Percentiles rank a stretch among this genome's conserved stretches.
phyloP scores from a whole-genome alignment of 495 filamentous ascomycete species.

The Cudoniella acicularis region DNA sequence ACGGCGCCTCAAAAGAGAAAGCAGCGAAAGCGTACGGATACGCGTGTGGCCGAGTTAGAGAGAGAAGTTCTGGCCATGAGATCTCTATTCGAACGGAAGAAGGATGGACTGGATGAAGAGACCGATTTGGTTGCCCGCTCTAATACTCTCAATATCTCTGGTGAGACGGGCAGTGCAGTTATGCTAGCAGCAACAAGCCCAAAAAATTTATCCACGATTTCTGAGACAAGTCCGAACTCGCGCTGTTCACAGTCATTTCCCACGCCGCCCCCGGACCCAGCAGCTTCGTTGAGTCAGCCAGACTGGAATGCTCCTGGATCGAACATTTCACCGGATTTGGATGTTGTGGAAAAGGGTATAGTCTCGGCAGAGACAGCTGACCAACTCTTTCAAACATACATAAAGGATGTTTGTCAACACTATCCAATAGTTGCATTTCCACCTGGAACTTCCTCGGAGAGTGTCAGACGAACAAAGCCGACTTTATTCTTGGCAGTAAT shows the following conservation, averaged over 20 bases:
- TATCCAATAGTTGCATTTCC: slow-evolving; percentile 42
- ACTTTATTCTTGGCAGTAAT: slow-evolving; percentile 48
- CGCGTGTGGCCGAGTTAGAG: slow-evolving; percentile 85
- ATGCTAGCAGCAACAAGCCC: too few species aligned
- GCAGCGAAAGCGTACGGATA: slow-evolving; percentile 88
- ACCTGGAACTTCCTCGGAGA: slow-evolving; percentile 33
- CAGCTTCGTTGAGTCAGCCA: not conserved
- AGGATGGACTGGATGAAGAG: not conserved
- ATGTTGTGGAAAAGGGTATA: slow-evolving; percentile 44
- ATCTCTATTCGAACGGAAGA: slow-evolving; percentile 13
- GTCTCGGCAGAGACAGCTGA: slow-evolving; percentile 42
- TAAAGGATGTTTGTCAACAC: slow-evolving; percentile 37
- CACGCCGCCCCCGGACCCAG: not conserved
- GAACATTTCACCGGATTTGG: slow-evolving; percentile 25
- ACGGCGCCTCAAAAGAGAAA: slow-evolving; percentile 73
- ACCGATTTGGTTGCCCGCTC: not conserved
- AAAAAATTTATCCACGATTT: too few species aligned
- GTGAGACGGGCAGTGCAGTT: too few species aligned
- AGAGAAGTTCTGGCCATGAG: slow-evolving; percentile 31
- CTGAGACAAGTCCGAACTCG: too few species aligned
- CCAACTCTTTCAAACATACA: slow-evolving; percentile 41
- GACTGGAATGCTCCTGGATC: not conserved
- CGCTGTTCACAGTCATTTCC: too few species aligned
- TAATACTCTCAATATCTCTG: not conserved
- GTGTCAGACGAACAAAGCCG: slow-evolving; percentile 42